Conservation (phyloP, 2,329 filamentous ascomycete species). For the Botrytis paeoniae region DNA sequence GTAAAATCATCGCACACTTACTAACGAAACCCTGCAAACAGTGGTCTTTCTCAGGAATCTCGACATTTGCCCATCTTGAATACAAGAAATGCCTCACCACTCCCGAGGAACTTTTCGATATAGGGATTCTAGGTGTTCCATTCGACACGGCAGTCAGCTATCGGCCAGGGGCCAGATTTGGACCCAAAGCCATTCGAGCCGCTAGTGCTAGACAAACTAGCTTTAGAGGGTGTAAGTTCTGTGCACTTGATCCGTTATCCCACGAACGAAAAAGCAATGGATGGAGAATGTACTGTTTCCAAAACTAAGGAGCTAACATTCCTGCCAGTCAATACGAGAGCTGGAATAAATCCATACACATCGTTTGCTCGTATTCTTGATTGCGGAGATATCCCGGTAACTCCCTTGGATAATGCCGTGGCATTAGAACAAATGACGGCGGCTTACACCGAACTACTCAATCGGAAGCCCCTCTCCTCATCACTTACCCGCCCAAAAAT, state of each 20-base stretch:
- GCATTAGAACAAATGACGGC: constrained; percentile 75
- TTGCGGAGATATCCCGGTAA: constrained; percentile 87
- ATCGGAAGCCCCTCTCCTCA: constrained; percentile 30
- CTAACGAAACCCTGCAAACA: constrained; percentile 28
- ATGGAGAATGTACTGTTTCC: neutral
- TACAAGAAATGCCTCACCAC: constrained; percentile 68
- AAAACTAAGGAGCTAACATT: neutral
- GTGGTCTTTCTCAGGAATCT: constrained; percentile 70
- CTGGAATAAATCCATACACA: constrained; percentile 77
- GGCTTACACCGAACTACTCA: constrained; percentile 34
- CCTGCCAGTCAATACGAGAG: constrained; percentile 65
- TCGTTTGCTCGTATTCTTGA: constrained; percentile 78
- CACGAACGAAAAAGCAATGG: neutral
- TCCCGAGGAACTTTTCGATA: constrained; percentile 59
- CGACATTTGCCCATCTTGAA: constrained; percentile 69
- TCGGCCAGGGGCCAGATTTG: constrained; percentile 73
- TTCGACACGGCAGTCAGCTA: constrained; percentile 74
- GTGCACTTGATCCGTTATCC: neutral
- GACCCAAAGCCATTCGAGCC: constrained; percentile 80
- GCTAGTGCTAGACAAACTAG: constrained; percentile 78
- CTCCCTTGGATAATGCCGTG: constrained; percentile 80
- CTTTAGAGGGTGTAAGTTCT: constrained; percentile 59
- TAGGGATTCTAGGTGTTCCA: constrained; percentile 68
- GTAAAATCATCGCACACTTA: neutral
- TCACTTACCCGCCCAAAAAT: constrained; percentile 41